Evolutionary conservation across 1,139 yeast genomes (phyloP).

Genomic region (Meyerozyma athensensis): DNA sequence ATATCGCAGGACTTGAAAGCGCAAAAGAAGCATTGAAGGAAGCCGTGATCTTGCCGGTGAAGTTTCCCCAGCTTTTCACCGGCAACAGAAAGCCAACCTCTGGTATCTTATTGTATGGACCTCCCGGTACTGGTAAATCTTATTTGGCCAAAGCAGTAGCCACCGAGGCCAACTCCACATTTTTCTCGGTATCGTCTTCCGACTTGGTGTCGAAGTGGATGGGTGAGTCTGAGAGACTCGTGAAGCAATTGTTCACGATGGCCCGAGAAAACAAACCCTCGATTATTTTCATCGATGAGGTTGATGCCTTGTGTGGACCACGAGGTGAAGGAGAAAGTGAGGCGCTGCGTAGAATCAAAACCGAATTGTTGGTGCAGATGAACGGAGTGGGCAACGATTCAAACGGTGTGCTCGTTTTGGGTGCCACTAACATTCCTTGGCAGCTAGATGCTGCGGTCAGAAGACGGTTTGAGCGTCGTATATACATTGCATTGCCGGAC

Average conservation of each 20-base stretch:
- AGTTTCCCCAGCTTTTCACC: conserved; percentile 88
- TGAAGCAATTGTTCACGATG: conserved; percentile 89
- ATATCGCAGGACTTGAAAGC: conserved; percentile 90
- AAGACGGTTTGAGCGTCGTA: conserved; percentile 92
- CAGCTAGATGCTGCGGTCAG: conserved; percentile 96
- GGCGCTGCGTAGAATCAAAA: conserved; percentile 92
- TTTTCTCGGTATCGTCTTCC: conserved; percentile 90
- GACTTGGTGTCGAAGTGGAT: conserved; percentile 97
- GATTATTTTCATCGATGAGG: conserved; percentile 94
- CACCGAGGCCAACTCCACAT: conserved; percentile 95
- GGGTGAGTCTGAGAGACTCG: conserved; percentile 97
- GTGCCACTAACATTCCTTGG: conserved; percentile 99
- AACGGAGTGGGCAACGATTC: conserved; percentile 98
- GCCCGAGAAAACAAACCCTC: conserved; percentile 95
- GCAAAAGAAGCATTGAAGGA: conserved; percentile 97
- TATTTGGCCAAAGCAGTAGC: conserved; percentile 97
- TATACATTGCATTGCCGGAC: conserved; percentile 93
- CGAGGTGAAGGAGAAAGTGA: conserved; percentile 98
- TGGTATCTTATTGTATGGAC: conserved; percentile 91
- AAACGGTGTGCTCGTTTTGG: conserved; percentile 86
- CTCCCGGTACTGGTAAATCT: conserved; percentile 99
- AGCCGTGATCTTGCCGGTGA: conserved; percentile 93
- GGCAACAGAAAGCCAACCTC: conserved; percentile 93
- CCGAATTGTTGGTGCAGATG: conserved; percentile 96
- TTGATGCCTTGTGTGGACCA: conserved; percentile 96